These are phyloP conservation scores for Tricharina praecox DNA, from an alignment of 495 filamentous ascomycete genomes.

Conservation along the genomic window DNA sequence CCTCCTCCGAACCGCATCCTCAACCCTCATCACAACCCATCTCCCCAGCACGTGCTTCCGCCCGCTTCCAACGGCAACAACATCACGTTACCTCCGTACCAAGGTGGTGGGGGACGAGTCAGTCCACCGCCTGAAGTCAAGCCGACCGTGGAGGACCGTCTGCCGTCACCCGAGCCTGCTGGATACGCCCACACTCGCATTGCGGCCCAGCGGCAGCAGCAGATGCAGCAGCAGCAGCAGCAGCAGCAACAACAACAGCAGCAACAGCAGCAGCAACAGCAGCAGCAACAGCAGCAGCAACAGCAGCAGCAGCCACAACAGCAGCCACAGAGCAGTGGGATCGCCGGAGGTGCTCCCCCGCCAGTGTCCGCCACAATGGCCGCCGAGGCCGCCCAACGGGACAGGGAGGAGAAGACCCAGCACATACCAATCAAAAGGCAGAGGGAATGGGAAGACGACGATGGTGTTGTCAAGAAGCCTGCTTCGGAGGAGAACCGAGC, in stretches of 20 bases:
- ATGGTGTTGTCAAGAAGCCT: constrained; percentile 52
- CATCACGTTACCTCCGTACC: constrained; percentile 29
- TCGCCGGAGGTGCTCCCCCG: constrained; percentile 60
- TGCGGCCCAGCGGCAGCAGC: too few relatives aligned
- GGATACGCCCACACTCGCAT: constrained; percentile 64
- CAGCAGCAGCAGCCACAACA: too few relatives aligned
- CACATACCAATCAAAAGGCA: constrained; percentile 63
- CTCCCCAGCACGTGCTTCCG: constrained; percentile 29
- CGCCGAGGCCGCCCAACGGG: constrained; percentile 59
- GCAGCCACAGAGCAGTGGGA: constrained; percentile 43
- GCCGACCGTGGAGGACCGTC: constrained; percentile 68
- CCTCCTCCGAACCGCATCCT: constrained; percentile 45
- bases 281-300: too few relatives aligned
- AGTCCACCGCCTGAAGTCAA: constrained; percentile 73
- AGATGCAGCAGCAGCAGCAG: too few relatives aligned
- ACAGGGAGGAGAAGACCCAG: constrained; percentile 44
- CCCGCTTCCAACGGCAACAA: constrained; percentile 37
- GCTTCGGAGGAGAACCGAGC: constrained; percentile 74
- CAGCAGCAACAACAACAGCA: too few relatives aligned
- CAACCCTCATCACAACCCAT: constrained; percentile 40
- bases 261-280: too few relatives aligned
- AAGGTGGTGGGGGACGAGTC: constrained; percentile 30
- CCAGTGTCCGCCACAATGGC: constrained; percentile 56
- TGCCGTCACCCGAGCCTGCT: constrained; percentile 67
- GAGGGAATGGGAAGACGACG: constrained; percentile 82